These are phyloP conservation scores for Solanum chacoense DNA, from an alignment of 305 asterid species.

Conservation along the genomic window DNA sequence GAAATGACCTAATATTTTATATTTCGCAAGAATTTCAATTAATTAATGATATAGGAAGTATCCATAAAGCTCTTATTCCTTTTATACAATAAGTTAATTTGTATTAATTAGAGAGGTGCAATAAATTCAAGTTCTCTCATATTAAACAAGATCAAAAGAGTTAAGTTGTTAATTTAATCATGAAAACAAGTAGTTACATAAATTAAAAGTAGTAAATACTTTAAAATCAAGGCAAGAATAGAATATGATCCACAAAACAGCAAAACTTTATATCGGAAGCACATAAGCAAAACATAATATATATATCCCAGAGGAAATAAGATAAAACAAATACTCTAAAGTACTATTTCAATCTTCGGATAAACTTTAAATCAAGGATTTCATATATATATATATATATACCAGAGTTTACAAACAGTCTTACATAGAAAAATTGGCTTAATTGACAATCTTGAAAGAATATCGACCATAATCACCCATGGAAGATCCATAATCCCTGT, in stretches of 20 bases:
- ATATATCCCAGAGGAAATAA: too few species aligned
- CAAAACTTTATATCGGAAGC: too few species aligned
- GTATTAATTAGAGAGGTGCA: not conserved
- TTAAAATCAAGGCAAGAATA: not conserved
- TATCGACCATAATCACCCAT: too few species aligned
- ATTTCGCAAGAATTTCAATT: not conserved
- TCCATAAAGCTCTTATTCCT: not conserved
- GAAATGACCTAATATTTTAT: not conserved
- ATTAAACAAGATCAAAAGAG: not conserved
- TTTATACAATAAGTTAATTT: not conserved
- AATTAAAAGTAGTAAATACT: not conserved
- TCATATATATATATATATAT: too few species aligned
- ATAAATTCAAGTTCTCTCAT: not conserved
- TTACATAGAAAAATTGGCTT: too few species aligned
- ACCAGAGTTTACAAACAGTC: too few species aligned
- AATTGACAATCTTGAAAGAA: too few species aligned
- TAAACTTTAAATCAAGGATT: not conserved
- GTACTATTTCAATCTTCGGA: not conserved
- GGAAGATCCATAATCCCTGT: too few species aligned
- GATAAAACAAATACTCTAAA: too few species aligned
- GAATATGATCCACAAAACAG: not conserved
- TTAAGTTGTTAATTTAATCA: not conserved
- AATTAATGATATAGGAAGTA: not conserved
- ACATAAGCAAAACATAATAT: too few species aligned
- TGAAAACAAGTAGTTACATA: not conserved